Conservation (phyloP, 2,329 filamentous ascomycete genomes). For the Aureobasidium sp. region DNA sequence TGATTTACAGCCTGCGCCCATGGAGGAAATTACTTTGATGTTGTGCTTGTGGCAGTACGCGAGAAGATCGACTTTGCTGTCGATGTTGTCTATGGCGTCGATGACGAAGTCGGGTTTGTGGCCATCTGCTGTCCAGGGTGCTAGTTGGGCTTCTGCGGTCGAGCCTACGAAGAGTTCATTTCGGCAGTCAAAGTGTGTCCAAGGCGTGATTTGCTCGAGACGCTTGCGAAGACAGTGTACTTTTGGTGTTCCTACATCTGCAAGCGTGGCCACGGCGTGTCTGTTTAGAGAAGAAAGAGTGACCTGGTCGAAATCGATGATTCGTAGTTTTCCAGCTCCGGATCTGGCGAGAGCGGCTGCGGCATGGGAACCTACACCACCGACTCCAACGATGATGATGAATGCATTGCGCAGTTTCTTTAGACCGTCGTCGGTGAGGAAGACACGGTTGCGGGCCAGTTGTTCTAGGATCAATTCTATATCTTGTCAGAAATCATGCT, state of each 20-base stretch:
- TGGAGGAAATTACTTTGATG: constrained; percentile 81
- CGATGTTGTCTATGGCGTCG: constrained; percentile 97
- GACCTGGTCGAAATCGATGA: constrained; percentile 97
- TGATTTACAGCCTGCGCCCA: constrained; percentile 95
- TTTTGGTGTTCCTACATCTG: constrained; percentile 88
- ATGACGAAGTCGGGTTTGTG: constrained; percentile 78
- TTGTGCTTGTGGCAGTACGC: constrained; percentile 75
- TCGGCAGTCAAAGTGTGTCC: constrained; percentile 80
- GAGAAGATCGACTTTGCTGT: constrained; percentile 88
- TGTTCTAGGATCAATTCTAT: constrained; percentile 89
- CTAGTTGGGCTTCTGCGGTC: constrained; percentile 59
- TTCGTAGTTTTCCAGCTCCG: constrained; percentile 75
- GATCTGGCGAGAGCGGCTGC: constrained; percentile 78
- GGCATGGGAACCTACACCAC: constrained; percentile 91
- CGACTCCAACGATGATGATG: constrained; percentile 83
- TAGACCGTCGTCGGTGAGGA: constrained; percentile 75
- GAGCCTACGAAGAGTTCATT: constrained; percentile 72
- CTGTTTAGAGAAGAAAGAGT: constrained; percentile 88
- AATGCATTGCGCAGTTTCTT: constrained; percentile 71
- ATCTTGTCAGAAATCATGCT: background rate
- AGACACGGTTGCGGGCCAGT: constrained; percentile 84
- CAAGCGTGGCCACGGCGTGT: constrained; percentile 89
- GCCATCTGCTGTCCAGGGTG: constrained; percentile 48
- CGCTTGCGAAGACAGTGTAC: constrained; percentile 74
- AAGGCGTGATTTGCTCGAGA: constrained; percentile 79